phyloP scores from a whole-genome alignment of 768 basidiomycete genomes.

The Pleurotus sapidus region DNA sequence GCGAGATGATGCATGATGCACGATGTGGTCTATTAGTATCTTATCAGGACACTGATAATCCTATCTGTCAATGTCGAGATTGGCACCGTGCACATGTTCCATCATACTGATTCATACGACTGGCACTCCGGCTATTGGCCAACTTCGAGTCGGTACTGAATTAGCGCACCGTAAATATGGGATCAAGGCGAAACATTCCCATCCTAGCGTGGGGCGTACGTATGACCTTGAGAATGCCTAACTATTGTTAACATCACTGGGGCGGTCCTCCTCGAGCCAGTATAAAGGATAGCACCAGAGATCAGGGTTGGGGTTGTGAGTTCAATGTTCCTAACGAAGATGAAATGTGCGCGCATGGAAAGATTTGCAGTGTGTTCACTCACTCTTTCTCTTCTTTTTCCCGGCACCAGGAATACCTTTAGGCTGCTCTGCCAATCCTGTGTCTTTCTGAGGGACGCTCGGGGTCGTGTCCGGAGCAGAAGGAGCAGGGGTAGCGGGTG shows the following conservation, averaged over 20 bases:
- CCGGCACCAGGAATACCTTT: constrained; percentile 51
- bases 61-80: background rate
- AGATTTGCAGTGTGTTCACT: constrained; percentile 18
- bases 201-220: background rate
- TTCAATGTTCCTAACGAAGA: constrained; percentile 8
- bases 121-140: too few relatives aligned
- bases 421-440: constrained; percentile 41
- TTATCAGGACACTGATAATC: background rate
- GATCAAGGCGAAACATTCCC: background rate
- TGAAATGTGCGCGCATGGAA: background rate
- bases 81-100: too few relatives aligned
- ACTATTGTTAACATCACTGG: background rate
- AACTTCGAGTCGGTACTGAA: too few relatives aligned
- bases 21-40: background rate
- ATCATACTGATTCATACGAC: too few relatives aligned
- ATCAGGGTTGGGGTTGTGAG: constrained; percentile 3
- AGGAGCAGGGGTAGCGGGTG: constrained; percentile 37
- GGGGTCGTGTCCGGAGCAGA: constrained; percentile 23
- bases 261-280: background rate
- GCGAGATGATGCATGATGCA: constrained; percentile 29
- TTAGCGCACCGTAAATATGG: background rate
- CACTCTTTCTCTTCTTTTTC: constrained; percentile 80
- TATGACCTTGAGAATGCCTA: too few relatives aligned
- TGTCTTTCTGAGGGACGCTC: constrained; percentile 29
- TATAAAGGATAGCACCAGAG: background rate